Base-by-base conservation (phyloP, 2,329 filamentous ascomycete species). In the Scytalidium sp. region DNA sequence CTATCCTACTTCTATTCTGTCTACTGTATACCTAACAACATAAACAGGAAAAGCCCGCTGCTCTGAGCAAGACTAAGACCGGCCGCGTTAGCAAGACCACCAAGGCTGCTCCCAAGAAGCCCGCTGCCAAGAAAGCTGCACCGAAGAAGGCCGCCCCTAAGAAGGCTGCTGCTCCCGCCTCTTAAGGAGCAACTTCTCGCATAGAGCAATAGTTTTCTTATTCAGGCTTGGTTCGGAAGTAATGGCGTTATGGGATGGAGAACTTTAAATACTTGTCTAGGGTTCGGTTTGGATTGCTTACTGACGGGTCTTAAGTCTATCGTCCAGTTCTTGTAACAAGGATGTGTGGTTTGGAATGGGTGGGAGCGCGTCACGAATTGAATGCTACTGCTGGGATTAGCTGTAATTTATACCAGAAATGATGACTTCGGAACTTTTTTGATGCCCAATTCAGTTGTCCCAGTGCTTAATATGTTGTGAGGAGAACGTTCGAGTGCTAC, bases 41-140 rank as follows among this genome's bases (percentile, higher is more conserved):
- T 22, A 59, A 57, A 29, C 57, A 83, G 79, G 80, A 85, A 51
- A 78, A 83, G 65, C 75, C 79, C 53, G 78, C 80, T 59, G 78
- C 85, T 27, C 70, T 86, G 29, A 75, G 77, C 64, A 88, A 84
- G 76, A 88, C 85, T 67, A 88, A 87, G 76, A 86, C 84, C 36
- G 85, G 85, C 41, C 83, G 85, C 54, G 81, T 88, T 58, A 85
- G 80, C 64, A 88, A 88, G 44, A 65, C 87, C 58, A 84, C 79
- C 62, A 63, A 62, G 57, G 67, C 70, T 41, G 68, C 70, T 32
- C 68, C 73, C 41, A 79, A 79, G 67, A 71, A 70, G 59, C 65
- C 68, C 15, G 55, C 67, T 15, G 51, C 51, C 36, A 67, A 66
- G 63, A 67, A 66, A 52, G 41, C 55, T 19, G 45, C 51, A 39